These are phyloP conservation scores for Spirogloea muscicola DNA, from an alignment of 139 green algal species.

Conservation along the genomic window DNA sequence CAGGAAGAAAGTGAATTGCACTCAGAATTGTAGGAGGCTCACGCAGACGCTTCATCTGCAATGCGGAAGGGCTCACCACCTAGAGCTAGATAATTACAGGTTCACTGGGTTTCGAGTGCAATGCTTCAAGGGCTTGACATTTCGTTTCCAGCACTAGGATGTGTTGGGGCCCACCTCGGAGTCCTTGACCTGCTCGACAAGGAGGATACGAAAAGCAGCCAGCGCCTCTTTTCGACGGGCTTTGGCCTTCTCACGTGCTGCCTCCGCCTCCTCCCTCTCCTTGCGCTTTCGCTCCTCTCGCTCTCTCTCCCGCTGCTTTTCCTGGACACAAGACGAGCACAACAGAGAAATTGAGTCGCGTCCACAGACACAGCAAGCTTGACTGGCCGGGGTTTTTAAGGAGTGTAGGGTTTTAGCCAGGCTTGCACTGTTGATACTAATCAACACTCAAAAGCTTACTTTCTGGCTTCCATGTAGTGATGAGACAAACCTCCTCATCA, in stretches of 20 bases:
- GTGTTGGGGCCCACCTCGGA: constrained; percentile 16
- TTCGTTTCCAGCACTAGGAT: too few species aligned
- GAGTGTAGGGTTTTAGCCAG: too few species aligned
- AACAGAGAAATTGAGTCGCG: neutral
- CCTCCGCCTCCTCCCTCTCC: constrained; percentile 30
- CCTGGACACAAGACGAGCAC: constrained; percentile 22
- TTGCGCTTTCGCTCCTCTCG: constrained; percentile 28
- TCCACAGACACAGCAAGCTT: neutral
- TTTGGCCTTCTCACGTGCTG: neutral
- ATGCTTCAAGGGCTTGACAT: too few species aligned
- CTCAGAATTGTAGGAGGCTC: too few species aligned
- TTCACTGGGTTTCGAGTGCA: too few species aligned
- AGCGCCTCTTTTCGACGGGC: constrained; percentile 15
- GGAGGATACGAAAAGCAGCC: neutral
- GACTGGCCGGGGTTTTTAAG: neutral
- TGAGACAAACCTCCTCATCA: constrained; percentile 20
- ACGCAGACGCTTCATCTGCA: too few species aligned
- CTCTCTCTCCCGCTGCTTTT: constrained; percentile 12
- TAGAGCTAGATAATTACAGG: too few species aligned
- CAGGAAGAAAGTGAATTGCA: too few species aligned
- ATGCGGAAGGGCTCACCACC: too few species aligned
- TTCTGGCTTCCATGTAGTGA: neutral
- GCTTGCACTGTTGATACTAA: constrained; percentile 1
- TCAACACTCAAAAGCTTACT: constrained; percentile 1
- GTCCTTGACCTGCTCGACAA: constrained; percentile 24